phyloP scores from a whole-genome alignment of 805 yeast genomes.

The Spathaspora boniae region DNA sequence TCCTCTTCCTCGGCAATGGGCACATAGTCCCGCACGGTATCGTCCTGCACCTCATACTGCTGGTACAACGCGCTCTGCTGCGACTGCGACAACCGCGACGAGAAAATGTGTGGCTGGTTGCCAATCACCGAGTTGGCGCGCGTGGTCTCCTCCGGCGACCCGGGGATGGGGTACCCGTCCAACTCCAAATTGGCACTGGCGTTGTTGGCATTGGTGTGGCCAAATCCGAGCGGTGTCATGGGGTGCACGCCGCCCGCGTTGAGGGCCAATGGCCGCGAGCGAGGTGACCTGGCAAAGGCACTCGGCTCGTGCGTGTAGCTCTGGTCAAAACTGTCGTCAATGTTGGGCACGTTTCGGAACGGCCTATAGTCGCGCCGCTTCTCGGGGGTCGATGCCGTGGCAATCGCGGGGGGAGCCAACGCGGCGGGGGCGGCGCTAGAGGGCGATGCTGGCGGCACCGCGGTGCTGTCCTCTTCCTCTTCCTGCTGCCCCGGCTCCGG shows the following conservation, averaged over 20 bases:
- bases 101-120: constrained; percentile 24
- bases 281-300: not conserved
- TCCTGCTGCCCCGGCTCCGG: constrained; percentile 2
- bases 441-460: too few relatives aligned
- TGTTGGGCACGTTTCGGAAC: constrained; percentile 13
- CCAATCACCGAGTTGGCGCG: constrained; percentile 43
- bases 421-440: too few relatives aligned
- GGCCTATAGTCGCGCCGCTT: too few relatives aligned
- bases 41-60: constrained; percentile 44
- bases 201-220: constrained; percentile 8
- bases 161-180: constrained; percentile 41
- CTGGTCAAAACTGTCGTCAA: constrained; percentile 32
- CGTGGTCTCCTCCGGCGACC: constrained; percentile 43
- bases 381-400: too few relatives aligned
- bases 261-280: constrained; percentile 7
- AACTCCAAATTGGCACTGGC: constrained; percentile 21
- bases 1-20: constrained; percentile 42
- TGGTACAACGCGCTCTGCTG: constrained; percentile 43
- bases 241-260: constrained; percentile 3
- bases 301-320: constrained; percentile 2
- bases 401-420: too few relatives aligned
- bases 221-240: not conserved
- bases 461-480: constrained; percentile 2
- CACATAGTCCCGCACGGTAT: constrained; percentile 40
- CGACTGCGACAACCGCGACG: constrained; percentile 41